Evolutionary conservation across 371 early-diverging fungal genomes (phyloP), one percentile per base, ranked within the genome.

Genomic region (Cokeromyces recurvatus): DNA sequence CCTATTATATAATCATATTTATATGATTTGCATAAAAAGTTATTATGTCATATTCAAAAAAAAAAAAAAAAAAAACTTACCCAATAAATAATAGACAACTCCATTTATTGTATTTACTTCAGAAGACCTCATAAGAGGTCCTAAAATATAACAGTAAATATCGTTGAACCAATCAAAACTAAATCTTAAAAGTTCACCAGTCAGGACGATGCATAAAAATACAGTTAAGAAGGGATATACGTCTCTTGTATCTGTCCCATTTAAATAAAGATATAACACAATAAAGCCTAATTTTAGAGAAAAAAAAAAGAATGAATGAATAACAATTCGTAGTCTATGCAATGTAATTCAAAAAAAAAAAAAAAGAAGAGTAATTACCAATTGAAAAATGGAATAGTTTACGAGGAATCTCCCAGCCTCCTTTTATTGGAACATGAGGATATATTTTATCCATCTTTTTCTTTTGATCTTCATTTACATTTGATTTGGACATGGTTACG

Each of bases 271-370:
- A 43, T 66, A 72, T 4, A 71, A 27, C 0, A 71, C 66, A 45
- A 72, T 19, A 46, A 79, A 77, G 12, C 79, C 79, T 79, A 49
- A 24, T n/a, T n/a, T n/a, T n/a, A n/a, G n/a, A n/a, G n/a, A n/a
- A n/a, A n/a, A n/a, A n/a, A n/a, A n/a, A n/a, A n/a, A n/a, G n/a
- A n/a, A n/a, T 29, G 29, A 29, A 29, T 29, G 29, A 8, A 29
- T 29, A 29, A 29, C 11, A 11, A 29, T 29, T 29, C 29, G 29
- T 29, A 29, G 8, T 29, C 11, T 5, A 29, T 29, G n/a, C 11
- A 29, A 29, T 29, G 5, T 29, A 11, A 11, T 8, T 8, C 29
- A 8, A 11, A 8, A 29, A 29, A 29, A 5, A 29, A 29, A 4
- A 25, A 25, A 25, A 11, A 1, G 6, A 14, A 25, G 45, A 17